These are phyloP conservation scores for Penicillium sp. DNA, from an alignment of 2,329 filamentous ascomycete genomes.

Conservation along the genomic window DNA sequence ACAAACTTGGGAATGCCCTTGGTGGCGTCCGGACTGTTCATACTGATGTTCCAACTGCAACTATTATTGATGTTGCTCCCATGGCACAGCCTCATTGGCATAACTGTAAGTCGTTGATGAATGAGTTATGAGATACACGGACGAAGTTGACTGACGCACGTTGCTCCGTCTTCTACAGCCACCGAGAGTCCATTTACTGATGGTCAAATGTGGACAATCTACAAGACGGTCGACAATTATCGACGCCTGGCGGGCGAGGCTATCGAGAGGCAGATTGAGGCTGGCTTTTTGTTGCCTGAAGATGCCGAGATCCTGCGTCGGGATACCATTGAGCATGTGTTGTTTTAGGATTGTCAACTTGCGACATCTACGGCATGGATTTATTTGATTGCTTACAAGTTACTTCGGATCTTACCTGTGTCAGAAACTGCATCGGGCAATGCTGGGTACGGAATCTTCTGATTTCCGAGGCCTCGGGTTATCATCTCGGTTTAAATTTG, in stretches of 20 bases:
- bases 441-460: not conserved
- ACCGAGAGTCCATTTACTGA: not conserved
- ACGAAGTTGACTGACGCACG: not conserved
- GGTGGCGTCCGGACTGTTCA: conserved; percentile 3
- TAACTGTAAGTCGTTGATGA: not conserved
- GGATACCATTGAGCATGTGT: conserved; percentile 2
- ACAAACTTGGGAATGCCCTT: not conserved
- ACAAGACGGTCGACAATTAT: conserved; percentile 1
- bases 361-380: not conserved
- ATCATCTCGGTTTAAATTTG: not conserved
- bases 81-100: not conserved
- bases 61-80: not conserved
- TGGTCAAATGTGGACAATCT: not conserved
- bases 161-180: not conserved
- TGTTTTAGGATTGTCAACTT: not conserved
- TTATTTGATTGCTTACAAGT: not conserved
- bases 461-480: not conserved
- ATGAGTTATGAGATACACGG: not conserved
- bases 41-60: not conserved
- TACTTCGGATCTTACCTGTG: not conserved
- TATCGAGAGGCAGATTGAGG: not conserved
- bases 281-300: not conserved
- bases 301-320: not conserved
- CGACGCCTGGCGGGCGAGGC: not conserved
- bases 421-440: not conserved